Base-by-base conservation (phyloP, 768 basidiomycete species). In the Amanita rubescens region DNA sequence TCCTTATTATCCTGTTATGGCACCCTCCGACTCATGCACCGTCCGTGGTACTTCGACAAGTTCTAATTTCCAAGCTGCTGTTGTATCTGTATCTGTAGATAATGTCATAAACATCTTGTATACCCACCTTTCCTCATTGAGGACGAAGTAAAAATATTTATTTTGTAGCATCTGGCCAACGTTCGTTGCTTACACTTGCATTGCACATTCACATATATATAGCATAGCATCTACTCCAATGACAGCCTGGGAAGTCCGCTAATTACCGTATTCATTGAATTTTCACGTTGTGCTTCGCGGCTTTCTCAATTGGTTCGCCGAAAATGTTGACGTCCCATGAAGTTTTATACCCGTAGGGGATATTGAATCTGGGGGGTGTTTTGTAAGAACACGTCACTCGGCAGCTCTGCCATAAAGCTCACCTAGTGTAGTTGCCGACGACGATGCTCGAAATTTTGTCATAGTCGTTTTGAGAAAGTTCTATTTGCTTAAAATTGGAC, bases 401-500 rank as follows among this genome's bases (percentile, higher is more conserved):
- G 9, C 19, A 48, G 24, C 8, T 24, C 8, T 12, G 30, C 15
- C n/a, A 33, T 63, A 43, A n/a, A n/a, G n/a, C n/a, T 47, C 20
- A 75, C 73, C 76, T 65, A 3, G 71, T 73, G 34, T 71, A 69
- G 55, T 78, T 77, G 47, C 68, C 68, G 49, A 71, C 64, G 1
- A 80, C 83, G 43, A 86, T 66, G 11, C 70, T 67, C 11, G 66
- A 68, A 57, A 90, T 69, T 61, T 69, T 75, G 57, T 87, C 76
- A 58, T 81, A 87, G 62, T 90, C 86, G 50, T 81, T 84, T 59
- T 81, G 62, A 62, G 73, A 76, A 51, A 92, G 71, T 60, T 76
- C 73, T 50, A 90, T 75, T 62, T 90, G 83, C 70, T 87, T 65
- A 72, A 90, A 89, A 74, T 93, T 91, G 56, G 82, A 83, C 49